Evolutionary conservation across 2,329 filamentous ascomycete genomes (phyloP).

Genomic region (Diaporthe batatas): DNA sequence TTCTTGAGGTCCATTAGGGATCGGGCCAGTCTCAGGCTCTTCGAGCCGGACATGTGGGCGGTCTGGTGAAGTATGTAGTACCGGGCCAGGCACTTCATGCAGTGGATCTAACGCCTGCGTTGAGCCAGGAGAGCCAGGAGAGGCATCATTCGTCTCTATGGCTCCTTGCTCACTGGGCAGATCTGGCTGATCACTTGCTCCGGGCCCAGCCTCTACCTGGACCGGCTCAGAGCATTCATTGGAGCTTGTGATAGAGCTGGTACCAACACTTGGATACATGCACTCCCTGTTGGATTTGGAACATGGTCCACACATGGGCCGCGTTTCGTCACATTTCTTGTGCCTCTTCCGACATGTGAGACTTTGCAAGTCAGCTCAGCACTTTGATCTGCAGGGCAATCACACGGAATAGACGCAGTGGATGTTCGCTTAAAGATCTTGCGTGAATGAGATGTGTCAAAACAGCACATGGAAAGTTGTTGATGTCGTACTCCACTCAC

Average conservation of each 20-base stretch:
- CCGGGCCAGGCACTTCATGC: background rate
- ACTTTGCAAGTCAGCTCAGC: conserved; percentile 46
- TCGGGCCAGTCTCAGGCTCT: conserved; percentile 1
- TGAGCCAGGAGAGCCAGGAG: background rate
- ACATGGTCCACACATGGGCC: conserved; percentile 47
- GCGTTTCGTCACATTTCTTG: conserved; percentile 65
- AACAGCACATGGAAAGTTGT: background rate
- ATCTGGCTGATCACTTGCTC: background rate
- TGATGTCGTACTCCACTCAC: conserved; percentile 41
- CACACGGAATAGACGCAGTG: background rate
- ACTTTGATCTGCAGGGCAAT: background rate
- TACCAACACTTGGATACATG: conserved; percentile 7
- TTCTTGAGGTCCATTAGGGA: background rate
- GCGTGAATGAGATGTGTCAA: background rate
- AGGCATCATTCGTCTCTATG: background rate
- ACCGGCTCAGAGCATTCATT: no score
- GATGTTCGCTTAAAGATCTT: background rate
- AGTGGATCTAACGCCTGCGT: background rate
- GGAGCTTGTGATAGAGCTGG: background rate
- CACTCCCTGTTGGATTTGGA: conserved; percentile 31
- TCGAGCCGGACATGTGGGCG: background rate
- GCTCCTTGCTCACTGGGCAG: background rate
- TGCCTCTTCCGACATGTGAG: conserved; percentile 60
- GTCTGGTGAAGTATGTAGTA: background rate
- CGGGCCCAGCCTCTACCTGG: no score